phyloP scores from a whole-genome alignment of 345 rosid species.

The Acer negundo region DNA sequence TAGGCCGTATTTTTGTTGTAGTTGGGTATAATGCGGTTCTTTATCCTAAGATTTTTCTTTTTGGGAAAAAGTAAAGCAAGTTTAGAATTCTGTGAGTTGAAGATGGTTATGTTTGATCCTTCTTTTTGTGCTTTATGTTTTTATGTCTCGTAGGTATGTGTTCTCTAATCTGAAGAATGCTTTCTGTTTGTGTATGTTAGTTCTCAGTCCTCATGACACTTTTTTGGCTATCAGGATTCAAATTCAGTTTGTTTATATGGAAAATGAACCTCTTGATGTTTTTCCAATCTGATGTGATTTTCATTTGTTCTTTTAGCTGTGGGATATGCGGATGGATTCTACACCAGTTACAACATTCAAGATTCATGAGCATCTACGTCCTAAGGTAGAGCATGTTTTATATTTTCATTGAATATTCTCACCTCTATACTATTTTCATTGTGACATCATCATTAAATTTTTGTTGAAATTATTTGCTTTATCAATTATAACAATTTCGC shows the following conservation, averaged over 20 bases:
- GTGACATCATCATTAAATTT: not conserved
- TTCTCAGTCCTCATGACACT: not conserved
- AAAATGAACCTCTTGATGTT: conserved; percentile 9
- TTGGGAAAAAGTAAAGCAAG: not conserved
- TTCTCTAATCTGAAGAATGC: not conserved
- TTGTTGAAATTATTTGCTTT: not conserved
- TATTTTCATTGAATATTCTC: not conserved
- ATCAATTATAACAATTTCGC: not conserved
- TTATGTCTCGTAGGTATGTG: not conserved
- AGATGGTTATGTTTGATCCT: not conserved
- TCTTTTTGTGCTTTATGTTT: not conserved
- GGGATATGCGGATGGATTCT: conserved; percentile 63
- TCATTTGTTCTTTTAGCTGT: conserved; percentile 42
- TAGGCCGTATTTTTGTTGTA: not conserved
- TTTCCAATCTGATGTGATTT: conserved; percentile 18
- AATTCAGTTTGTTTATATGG: not conserved
- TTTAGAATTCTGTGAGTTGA: not conserved
- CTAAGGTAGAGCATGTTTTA: conserved; percentile 42
- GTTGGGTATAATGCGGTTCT: not conserved
- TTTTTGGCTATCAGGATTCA: not conserved
- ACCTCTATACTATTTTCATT: not conserved
- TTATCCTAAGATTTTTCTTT: not conserved
- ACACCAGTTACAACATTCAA: conserved; percentile 53
- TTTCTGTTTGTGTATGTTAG: conserved; percentile 4
- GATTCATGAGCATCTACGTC: conserved; percentile 59